Evolutionary conservation across 2,329 filamentous ascomycete species (phyloP), one percentile per base, ranked within the genome.

Genomic region (Decorospora gaudefroyi): DNA sequence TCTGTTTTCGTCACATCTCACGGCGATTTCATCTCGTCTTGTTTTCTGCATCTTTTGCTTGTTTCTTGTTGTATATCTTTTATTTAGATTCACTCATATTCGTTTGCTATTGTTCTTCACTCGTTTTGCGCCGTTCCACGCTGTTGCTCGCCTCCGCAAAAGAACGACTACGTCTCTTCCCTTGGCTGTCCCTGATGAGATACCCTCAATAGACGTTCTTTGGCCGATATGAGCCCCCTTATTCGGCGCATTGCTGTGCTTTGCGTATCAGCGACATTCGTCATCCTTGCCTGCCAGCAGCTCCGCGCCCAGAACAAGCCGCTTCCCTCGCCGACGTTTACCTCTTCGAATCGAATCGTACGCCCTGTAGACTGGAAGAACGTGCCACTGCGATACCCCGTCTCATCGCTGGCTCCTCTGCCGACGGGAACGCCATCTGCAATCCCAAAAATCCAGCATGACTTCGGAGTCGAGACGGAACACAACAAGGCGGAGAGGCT

Each of bases 391-490:
- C 61, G 52, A 11, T 61, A 68, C 30, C 65, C 69, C 1, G 54
- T 72, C 5, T 39, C 63, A 4, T 65, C 62, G 9, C 61, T 62
- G 9, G 61, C 62, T 3, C 25, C 62, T 7, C 51, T 72, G 12
- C 70, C 70, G 3, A 61, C 59, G 7, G 67, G 62, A 16, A 53
- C 41, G 7, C 56, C 68, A 6, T 15, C 43, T 3, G 18, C 56
- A 0, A 69, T 73, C 17, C 70, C 70, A 5, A 55, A 45, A 33
- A 71, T 73, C 41, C 70, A 73, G 46, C 65, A 67, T 37, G 56
- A 66, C 5, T 71, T 70, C 39, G 57, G 58, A 36, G 55, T 55
- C 2, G 69, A 72, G 51, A 64, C 65, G n/a, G 57, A 57, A 22
- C 58, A 65, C 40, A 63, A 59, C 42, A 61, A 59, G 43, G 53